Conservation (phyloP, 139 green algal species). For the Parachlorella kessleri region DNA sequence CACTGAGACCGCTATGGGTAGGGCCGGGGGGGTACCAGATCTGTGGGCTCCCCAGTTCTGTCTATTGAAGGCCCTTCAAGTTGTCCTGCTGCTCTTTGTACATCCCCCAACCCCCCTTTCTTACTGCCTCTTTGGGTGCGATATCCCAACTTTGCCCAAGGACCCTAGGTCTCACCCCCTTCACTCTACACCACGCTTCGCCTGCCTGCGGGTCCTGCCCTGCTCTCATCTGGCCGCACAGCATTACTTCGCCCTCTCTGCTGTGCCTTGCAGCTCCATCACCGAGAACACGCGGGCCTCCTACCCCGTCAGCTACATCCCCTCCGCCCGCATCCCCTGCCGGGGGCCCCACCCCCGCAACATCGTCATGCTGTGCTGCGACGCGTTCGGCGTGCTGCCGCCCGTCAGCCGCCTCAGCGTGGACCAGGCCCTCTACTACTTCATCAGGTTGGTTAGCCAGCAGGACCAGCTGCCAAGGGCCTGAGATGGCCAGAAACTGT, state of each 20-base stretch:
- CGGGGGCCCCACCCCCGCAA: conserved; percentile 85
- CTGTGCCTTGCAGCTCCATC: conserved; percentile 31
- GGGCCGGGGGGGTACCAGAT: no score
- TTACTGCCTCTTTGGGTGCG: neutral
- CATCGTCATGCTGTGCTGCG: conserved; percentile 85
- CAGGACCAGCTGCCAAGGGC: neutral
- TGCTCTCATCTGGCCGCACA: neutral
- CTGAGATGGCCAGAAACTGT: neutral
- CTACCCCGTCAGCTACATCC: conserved; percentile 95
- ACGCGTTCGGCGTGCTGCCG: conserved; percentile 96
- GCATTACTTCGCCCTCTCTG: neutral
- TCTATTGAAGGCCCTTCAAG: no score
- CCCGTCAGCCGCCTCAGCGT: conserved; percentile 79
- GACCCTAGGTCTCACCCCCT: neutral
- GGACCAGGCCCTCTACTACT: conserved; percentile 98
- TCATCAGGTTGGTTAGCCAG: conserved; percentile 69
- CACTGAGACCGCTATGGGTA: neutral
- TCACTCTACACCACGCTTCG: neutral
- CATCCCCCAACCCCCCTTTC: neutral
- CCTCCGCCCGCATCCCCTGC: conserved; percentile 86
- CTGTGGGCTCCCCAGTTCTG: no score
- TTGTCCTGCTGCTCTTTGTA: no score
- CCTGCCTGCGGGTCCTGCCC: neutral
- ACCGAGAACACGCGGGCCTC: conserved; percentile 94
- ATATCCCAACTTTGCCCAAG: neutral